A percentile compares a stretch with the other conserved stretches of the same genome.
Evolutionary conservation across 1,284 basidiomycete species (phyloP).

Genomic region (Cryptococcus sp.): DNA sequence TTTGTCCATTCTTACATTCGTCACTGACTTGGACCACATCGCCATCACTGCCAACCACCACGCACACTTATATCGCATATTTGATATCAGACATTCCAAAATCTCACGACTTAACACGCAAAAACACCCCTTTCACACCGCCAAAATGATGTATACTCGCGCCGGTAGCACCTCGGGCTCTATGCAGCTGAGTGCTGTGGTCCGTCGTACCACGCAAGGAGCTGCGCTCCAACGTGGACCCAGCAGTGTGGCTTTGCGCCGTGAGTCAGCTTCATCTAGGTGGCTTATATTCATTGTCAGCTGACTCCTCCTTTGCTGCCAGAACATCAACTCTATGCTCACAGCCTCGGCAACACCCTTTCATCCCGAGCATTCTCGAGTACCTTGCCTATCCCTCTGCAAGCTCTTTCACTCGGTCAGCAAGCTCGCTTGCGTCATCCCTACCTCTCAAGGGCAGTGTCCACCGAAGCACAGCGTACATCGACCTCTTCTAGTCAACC

Average conservation of each 20-base stretch:
- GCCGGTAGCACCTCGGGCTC: constrained; percentile 11
- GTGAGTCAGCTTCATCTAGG: constrained; percentile 1
- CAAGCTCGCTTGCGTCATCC: constrained; percentile 2
- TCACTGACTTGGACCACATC: neutral
- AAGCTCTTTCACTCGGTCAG: constrained; percentile 11
- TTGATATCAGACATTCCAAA: neutral
- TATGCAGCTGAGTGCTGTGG: constrained; percentile 6
- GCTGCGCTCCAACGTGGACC: constrained; percentile 6
- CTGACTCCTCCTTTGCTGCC: neutral
- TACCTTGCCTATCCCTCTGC: constrained; percentile 17
- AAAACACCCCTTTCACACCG: neutral
- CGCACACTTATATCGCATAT: neutral
- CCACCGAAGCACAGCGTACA: constrained; percentile 30
- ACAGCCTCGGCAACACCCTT: constrained; percentile 10
- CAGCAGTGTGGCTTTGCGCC: constrained; percentile 1
- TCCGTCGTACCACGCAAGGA: constrained; percentile 7
- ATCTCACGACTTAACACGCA: neutral
- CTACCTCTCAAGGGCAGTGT: constrained; percentile 10
- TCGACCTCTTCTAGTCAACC: constrained; percentile 9
- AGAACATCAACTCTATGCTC: constrained; percentile 9
- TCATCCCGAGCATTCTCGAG: constrained; percentile 13
- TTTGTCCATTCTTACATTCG: neutral
- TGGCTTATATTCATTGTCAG: neutral
- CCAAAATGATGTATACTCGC: constrained; percentile 13
- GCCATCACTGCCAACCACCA: neutral